Evolutionary conservation across 768 basidiomycete genomes (phyloP).

Genomic region (Lactarius trivialis): DNA sequence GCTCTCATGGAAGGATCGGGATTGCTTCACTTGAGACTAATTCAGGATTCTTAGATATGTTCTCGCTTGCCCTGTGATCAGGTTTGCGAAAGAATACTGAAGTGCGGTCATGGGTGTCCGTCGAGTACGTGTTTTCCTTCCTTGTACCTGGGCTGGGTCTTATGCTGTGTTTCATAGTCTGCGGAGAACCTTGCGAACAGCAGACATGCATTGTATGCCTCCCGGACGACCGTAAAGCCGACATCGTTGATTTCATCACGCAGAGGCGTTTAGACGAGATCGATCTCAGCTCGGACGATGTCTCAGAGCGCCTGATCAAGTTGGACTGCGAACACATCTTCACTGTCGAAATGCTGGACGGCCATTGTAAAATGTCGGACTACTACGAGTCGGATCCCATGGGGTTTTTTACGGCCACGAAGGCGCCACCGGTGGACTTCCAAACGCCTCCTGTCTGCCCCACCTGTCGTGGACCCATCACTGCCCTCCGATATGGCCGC

Average conservation of each 20-base stretch:
- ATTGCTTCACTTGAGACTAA: not conserved
- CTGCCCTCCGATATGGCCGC: conserved; percentile 32
- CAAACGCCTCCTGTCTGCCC: conserved; percentile 32
- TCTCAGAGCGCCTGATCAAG: conserved; percentile 28
- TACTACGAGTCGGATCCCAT: conserved; percentile 28
- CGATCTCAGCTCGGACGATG: conserved; percentile 27
- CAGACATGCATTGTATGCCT: conserved; percentile 33
- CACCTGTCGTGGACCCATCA: conserved; percentile 32
- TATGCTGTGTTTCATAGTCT: conserved; percentile 26
- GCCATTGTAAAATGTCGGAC: conserved; percentile 28
- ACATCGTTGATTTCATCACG: conserved; percentile 35
- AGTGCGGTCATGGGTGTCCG: conserved; percentile 35
- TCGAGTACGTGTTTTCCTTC: conserved; percentile 27
- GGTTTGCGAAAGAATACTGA: conserved; percentile 28
- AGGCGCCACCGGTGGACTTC: conserved; percentile 29
- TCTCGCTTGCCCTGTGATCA: conserved; percentile 34
- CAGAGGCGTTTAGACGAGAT: conserved; percentile 28
- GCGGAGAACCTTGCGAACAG: conserved; percentile 32
- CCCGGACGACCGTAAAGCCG: conserved; percentile 21
- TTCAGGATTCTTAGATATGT: conserved; percentile 29
- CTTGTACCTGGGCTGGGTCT: not conserved
- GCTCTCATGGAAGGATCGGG: conserved; percentile 7
- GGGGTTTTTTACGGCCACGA: conserved; percentile 25
- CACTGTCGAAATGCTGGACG: conserved; percentile 37
- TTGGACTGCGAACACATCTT: conserved; percentile 35